These are phyloP conservation scores for Syzygium grande DNA, from an alignment of 345 rosid genomes.

Conservation along the genomic window DNA sequence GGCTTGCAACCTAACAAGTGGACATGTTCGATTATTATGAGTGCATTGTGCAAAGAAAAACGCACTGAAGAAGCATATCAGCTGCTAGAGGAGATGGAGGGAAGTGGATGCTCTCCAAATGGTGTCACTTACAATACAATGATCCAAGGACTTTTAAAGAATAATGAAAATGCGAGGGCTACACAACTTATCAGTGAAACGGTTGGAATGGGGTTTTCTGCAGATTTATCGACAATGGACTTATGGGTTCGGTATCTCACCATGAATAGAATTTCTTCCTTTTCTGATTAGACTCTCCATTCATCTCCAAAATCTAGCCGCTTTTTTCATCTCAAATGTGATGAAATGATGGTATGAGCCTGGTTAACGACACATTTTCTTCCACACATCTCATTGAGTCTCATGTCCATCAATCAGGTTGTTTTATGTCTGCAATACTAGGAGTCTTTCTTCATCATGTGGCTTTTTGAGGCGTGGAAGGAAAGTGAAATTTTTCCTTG, in stretches of 20 bases:
- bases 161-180: background rate
- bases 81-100: conserved; percentile 11
- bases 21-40: background rate
- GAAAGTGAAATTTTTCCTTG: background rate
- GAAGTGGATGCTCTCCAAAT: conserved; percentile 8
- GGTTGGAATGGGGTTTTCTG: background rate
- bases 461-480: background rate
- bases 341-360: background rate
- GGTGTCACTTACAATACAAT: conserved; percentile 3
- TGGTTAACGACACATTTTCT: background rate
- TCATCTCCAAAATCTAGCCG: background rate
- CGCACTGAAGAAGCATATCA: background rate
- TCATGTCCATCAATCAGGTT: background rate
- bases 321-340: background rate
- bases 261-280: background rate
- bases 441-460: background rate
- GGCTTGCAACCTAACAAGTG: background rate
- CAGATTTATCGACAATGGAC: background rate
- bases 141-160: conserved; percentile 2
- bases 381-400: background rate
- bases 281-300: background rate
- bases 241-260: background rate
- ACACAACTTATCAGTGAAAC: background rate
- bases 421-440: background rate
- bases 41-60: conserved; percentile 6